Conservation (phyloP, 352 stramenopile genomes). For the Globisporangium camurandrum region DNA sequence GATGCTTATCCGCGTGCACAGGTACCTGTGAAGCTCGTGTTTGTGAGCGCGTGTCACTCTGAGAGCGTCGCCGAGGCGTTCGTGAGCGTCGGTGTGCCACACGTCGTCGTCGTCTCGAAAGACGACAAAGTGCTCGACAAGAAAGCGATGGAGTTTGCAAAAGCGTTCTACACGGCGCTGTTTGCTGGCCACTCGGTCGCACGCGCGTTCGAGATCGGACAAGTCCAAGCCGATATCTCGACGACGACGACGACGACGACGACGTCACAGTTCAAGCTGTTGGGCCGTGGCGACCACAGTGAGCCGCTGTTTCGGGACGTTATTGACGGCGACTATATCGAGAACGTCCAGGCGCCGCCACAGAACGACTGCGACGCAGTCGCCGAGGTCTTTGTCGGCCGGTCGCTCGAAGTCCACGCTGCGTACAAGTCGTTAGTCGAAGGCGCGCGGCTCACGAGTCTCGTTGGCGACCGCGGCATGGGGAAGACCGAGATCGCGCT, state of each 20-base stretch:
- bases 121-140: slow-evolving; percentile 82
- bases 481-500: slow-evolving; percentile 80
- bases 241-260: slow-evolving; percentile 28
- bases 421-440: slow-evolving; percentile 75
- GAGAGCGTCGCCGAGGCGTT: slow-evolving; percentile 85
- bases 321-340: slow-evolving; percentile 36
- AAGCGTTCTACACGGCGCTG: slow-evolving; percentile 85
- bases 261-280: slow-evolving; percentile 72
- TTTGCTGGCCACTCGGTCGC: slow-evolving; percentile 71
- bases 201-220: slow-evolving; percentile 78
- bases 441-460: slow-evolving; percentile 60
- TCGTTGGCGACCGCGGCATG: slow-evolving; percentile 64
- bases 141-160: slow-evolving; percentile 84
- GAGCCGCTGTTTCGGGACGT: slow-evolving; percentile 70
- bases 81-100: slow-evolving; percentile 80
- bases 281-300: slow-evolving; percentile 67
- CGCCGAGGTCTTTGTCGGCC: slow-evolving; percentile 63
- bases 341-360: slow-evolving; percentile 44
- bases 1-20: slow-evolving; percentile 28
- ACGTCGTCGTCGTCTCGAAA: slow-evolving; percentile 87
- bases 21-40: slow-evolving; percentile 71
- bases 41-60: slow-evolving; percentile 87
- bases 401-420: slow-evolving; percentile 75
- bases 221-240: slow-evolving; percentile 67
- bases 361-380: slow-evolving; percentile 73